phyloP scores from a whole-genome alignment of 805 yeast genomes.

The Blastobotrys attinorum region DNA sequence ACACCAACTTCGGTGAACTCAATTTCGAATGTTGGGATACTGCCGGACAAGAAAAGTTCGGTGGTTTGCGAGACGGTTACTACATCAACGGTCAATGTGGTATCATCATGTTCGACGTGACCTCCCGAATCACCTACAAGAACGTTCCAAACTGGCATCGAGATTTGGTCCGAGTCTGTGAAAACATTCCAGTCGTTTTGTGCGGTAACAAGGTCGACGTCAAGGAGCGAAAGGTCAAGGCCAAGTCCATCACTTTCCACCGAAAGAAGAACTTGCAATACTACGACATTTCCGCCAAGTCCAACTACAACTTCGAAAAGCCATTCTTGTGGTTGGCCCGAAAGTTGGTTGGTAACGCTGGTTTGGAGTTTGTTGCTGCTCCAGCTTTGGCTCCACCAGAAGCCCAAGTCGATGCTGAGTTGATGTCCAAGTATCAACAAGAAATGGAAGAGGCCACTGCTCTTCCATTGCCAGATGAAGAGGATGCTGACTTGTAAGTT shows the following conservation, averaged over 20 bases:
- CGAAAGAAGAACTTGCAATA: slow-evolving; percentile 99
- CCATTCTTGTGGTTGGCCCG: slow-evolving; percentile 99
- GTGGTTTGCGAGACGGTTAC: slow-evolving; percentile 99
- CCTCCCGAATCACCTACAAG: slow-evolving; percentile 98
- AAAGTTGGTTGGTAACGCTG: slow-evolving; percentile 97
- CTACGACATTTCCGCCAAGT: slow-evolving; percentile 99
- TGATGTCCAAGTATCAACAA: slow-evolving; percentile 97
- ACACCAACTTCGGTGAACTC: slow-evolving; percentile 97
- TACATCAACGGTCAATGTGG: slow-evolving; percentile 99
- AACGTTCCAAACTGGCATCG: slow-evolving; percentile 99
- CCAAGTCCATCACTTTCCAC: slow-evolving; percentile 99
- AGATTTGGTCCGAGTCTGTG: slow-evolving; percentile 99
- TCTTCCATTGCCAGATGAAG: slow-evolving; percentile 99
- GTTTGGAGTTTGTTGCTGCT: slow-evolving; percentile 96
- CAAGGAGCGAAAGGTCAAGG: slow-evolving; percentile 99
- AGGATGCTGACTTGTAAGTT: slow-evolving; percentile 92
- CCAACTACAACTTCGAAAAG: slow-evolving; percentile 98
- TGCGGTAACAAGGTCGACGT: slow-evolving; percentile 99
- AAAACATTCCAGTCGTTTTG: slow-evolving; percentile 96
- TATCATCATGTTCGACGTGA: slow-evolving; percentile 99
- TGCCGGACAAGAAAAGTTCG: slow-evolving; percentile 99
- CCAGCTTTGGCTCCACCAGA: slow-evolving; percentile 99
- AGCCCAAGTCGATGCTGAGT: slow-evolving; percentile 91
- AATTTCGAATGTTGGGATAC: slow-evolving; percentile 99
- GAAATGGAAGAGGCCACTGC: slow-evolving; percentile 99